Base-by-base conservation (phyloP, 192 early-diverging fungal species). In the Neocallimastix lanati region DNA sequence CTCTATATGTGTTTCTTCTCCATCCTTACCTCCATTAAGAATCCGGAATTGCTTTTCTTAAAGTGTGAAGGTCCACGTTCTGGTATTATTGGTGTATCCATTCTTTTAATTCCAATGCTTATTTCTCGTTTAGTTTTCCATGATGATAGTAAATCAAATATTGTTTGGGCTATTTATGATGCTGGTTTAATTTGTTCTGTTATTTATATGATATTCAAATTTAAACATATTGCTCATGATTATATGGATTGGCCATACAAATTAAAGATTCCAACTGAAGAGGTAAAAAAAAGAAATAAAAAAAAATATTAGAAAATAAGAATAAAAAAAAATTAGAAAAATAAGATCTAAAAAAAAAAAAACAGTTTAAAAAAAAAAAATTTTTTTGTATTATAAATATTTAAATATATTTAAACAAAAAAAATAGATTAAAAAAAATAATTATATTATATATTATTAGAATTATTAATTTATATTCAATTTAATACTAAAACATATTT, bases 171-270 rank as follows among this genome's bases (percentile, higher is more conserved):
- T 11, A 77, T 85, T 30, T 85, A 85, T 78, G 30, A 67, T 67
- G 1, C n/a, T 4, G 50, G 18, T n/a, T 36, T 85, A n/a, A 13
- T 79, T 12, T 28, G 81, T 16, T 78, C 84, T 28, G 78, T 81
- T 4, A 12, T 29, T 77, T 85, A 80, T 76, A 86, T 85, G 84
- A 21, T 77, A 5, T 81, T 33, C 28, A 38, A 77, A 28, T 85
- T 80, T 76, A 76, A 67, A n/a, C 30, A 28, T 15, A 84, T 86
- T 25, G 76, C 85, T 25, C 80, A 30, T 28, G 33, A 28, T 27
- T 86, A 85, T 50, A 40, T 86, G 13, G 29, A 77, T 28, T 86
- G 85, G 85, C 85, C 85, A 18, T 33, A 82, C 14, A 29, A 25
- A 15, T 80, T 86, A 36, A 35, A 79, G 11, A 28, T 87, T 15